Conservation (phyloP, 2,329 filamentous ascomycete species). For the Colletotrichum somersetense region DNA sequence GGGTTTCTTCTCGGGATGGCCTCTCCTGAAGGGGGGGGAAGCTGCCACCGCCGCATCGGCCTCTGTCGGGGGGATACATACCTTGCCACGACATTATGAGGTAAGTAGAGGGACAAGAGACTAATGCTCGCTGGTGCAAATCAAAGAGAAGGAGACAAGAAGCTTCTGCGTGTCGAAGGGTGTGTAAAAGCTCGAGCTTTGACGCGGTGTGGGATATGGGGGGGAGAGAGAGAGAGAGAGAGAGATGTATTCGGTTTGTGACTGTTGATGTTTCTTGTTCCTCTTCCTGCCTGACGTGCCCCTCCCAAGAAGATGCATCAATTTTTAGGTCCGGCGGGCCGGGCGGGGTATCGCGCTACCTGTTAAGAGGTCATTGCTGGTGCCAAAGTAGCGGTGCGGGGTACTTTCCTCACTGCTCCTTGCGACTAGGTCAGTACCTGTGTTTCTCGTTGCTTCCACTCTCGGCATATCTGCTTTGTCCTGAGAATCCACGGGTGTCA, state of each 20-base stretch:
- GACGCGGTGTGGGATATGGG: slow-evolving; percentile 41
- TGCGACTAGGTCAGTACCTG: slow-evolving; percentile 35
- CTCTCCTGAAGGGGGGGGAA: slow-evolving; percentile 5
- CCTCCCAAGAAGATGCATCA: slow-evolving; percentile 33
- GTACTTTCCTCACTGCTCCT: slow-evolving; percentile 34
- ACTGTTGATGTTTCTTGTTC: slow-evolving; percentile 41
- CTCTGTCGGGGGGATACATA: slow-evolving; percentile 51
- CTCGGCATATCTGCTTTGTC: slow-evolving; percentile 34
- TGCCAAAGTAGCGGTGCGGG: slow-evolving; percentile 34
- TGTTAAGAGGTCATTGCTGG: slow-evolving; percentile 31
- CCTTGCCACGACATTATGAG: slow-evolving; percentile 81
- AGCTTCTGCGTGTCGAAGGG: slow-evolving; percentile 37
- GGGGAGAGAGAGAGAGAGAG: slow-evolving; percentile 12
- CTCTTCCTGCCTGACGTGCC: slow-evolving; percentile 38
- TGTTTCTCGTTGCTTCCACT: slow-evolving; percentile 40
- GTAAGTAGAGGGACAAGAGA: slow-evolving; percentile 35
- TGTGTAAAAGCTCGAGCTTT: slow-evolving; percentile 35
- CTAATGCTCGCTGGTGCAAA: slow-evolving; percentile 40
- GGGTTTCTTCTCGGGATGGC: slow-evolving; percentile 34
- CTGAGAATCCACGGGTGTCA: slow-evolving; percentile 22
- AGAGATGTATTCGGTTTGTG: slow-evolving; percentile 30
- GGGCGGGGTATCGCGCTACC: slow-evolving; percentile 37
- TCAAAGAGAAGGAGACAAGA: slow-evolving; percentile 36
- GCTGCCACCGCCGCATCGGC: slow-evolving; percentile 20
- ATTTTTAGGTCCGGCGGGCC: slow-evolving; percentile 40